Conservation (phyloP, 2,329 filamentous ascomycete species). For the Penicillium paneum region DNA sequence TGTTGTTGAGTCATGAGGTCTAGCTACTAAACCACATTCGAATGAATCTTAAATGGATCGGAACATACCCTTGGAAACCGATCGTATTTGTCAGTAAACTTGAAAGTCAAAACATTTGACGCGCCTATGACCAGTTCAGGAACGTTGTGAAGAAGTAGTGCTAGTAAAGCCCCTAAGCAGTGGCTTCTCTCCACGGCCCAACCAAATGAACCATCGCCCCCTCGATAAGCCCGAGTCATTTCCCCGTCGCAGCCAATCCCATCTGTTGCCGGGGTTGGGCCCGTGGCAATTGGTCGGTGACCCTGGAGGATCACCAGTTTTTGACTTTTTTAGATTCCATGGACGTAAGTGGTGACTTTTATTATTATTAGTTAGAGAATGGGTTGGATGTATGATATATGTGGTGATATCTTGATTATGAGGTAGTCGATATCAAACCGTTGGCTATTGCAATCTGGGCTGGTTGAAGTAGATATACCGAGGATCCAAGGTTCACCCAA, state of each 20-base stretch:
- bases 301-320: conserved; percentile 22
- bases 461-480: neutral
- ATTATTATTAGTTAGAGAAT: neutral
- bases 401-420: neutral
- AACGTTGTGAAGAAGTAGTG: conserved; percentile 6
- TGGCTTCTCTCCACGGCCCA: conserved; percentile 26
- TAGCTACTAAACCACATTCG: neutral
- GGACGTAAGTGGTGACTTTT: neutral
- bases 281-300: conserved; percentile 19
- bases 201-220: conserved; percentile 17
- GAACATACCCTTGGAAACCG: neutral
- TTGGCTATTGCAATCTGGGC: neutral
- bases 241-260: conserved; percentile 19
- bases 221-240: conserved; percentile 26
- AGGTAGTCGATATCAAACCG: neutral
- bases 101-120: conserved; percentile 14
- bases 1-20: neutral
- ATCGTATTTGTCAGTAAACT: neutral
- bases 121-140: conserved; percentile 23
- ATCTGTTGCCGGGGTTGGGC: conserved; percentile 1
- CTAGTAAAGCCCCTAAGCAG: conserved; percentile 5
- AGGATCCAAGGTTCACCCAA: neutral
- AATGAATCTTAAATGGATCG: neutral
- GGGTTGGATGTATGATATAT: neutral
- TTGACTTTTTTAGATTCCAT: conserved; percentile 14